Evolutionary conservation across 1,284 basidiomycete species (phyloP).

Genomic region (Melampsora americana): DNA sequence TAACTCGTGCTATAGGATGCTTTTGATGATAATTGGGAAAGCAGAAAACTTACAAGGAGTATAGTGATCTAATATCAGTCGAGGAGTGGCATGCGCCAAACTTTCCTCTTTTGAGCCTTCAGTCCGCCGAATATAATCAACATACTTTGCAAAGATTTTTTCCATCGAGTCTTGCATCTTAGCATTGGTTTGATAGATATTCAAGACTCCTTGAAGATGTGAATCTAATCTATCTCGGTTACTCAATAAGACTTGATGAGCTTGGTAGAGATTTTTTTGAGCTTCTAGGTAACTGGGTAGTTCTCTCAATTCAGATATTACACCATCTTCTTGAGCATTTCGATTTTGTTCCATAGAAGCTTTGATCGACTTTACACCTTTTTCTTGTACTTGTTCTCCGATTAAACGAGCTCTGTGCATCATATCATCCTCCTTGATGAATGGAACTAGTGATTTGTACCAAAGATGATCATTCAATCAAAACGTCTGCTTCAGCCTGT

Average conservation of each 20-base stretch:
- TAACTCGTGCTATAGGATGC: background rate
- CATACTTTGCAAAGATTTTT: background rate
- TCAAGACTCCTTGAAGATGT: background rate
- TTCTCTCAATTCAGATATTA: background rate
- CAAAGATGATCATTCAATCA: background rate
- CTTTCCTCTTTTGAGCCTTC: background rate
- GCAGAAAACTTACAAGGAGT: background rate
- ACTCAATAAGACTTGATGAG: background rate
- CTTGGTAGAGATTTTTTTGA: conserved; percentile 5
- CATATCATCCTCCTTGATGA: background rate
- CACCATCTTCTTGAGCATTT: background rate
- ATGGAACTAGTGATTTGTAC: background rate
- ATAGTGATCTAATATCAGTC: background rate
- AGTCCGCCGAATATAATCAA: background rate
- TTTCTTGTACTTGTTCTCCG: background rate
- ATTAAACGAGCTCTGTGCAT: background rate
- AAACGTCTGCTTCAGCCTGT: background rate
- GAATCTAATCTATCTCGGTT: background rate
- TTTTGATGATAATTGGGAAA: background rate
- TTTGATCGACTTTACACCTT: background rate
- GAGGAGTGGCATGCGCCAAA: background rate
- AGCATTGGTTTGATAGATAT: background rate
- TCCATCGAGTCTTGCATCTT: background rate
- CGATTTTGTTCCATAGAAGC: background rate
- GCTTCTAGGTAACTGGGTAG: background rate